phyloP scores from a whole-genome alignment of 2,329 filamentous ascomycete species.

The Orbilia javanica region DNA sequence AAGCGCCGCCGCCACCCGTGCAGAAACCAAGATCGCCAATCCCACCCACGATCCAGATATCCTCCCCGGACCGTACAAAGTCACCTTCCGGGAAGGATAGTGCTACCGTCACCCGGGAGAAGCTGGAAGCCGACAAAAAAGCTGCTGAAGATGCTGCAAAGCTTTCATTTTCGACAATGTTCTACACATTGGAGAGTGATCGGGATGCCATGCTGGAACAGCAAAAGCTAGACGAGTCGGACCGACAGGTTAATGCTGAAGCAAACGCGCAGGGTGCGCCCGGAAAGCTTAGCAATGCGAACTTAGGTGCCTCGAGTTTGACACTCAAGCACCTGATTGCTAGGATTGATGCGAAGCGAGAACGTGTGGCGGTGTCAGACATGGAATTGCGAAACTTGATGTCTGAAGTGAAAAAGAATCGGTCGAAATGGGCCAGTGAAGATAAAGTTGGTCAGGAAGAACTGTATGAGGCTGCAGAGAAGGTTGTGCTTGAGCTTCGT shows the following conservation, averaged over 20 bases:
- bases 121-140: constrained; percentile 90
- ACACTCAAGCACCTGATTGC: constrained; percentile 97
- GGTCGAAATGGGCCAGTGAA: constrained; percentile 98
- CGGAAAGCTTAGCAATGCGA: constrained; percentile 90
- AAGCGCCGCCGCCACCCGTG: constrained; percentile 69
- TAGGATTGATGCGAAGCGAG: constrained; percentile 91
- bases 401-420: constrained; percentile 96
- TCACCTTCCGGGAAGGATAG: constrained; percentile 71
- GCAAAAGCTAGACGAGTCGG: constrained; percentile 94
- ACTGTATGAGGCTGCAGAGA: constrained; percentile 94
- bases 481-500: constrained; percentile 96
- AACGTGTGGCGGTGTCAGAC: constrained; percentile 90
- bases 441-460: constrained; percentile 98
- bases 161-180: constrained; percentile 89
- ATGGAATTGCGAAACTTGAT: constrained; percentile 91
- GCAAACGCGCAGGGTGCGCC: constrained; percentile 67
- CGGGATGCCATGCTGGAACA: constrained; percentile 97
- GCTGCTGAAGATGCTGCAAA: constrained; percentile 90
- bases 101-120: constrained; percentile 78
- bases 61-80: constrained; percentile 73
- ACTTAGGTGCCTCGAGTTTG: constrained; percentile 93
- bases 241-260: constrained; percentile 94
- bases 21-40: constrained; percentile 69
- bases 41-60: constrained; percentile 75
- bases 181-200: constrained; percentile 95